Evolutionary conservation across 2,329 filamentous ascomycete genomes (phyloP).

Genomic region (Hypoxylon sp.): DNA sequence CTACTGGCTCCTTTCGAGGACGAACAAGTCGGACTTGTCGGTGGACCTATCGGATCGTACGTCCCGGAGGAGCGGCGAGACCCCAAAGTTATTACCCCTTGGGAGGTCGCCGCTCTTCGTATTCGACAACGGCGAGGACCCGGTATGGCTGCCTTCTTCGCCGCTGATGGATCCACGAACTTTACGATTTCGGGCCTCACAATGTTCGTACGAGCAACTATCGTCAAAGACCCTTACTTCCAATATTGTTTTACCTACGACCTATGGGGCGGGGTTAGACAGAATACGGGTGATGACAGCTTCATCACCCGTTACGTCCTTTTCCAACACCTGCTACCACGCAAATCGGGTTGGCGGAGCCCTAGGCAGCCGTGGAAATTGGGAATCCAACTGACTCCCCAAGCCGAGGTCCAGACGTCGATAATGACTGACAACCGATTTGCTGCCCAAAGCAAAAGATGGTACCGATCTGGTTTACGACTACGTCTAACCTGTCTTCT

Average conservation of each 20-base stretch:
- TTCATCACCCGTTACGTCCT: slow-evolving; percentile 50
- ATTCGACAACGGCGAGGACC: slow-evolving; percentile 42
- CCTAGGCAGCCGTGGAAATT: no score
- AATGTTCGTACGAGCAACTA: slow-evolving; percentile 47
- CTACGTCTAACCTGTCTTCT: slow-evolving; percentile 41
- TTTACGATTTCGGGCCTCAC: slow-evolving; percentile 50
- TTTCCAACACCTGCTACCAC: slow-evolving; percentile 37
- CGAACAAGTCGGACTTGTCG: slow-evolving; percentile 43
- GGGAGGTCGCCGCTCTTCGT: slow-evolving; percentile 50
- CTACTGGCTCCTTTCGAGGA: slow-evolving; percentile 50
- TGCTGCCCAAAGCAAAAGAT: slow-evolving; percentile 46
- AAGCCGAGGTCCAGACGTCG: slow-evolving; percentile 45
- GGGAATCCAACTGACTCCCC: slow-evolving; percentile 46
- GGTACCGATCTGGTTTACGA: slow-evolving; percentile 45
- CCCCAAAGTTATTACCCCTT: slow-evolving; percentile 43
- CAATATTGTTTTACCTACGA: slow-evolving; percentile 44
- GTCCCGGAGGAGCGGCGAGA: slow-evolving; percentile 42
- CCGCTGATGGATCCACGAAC: slow-evolving; percentile 46
- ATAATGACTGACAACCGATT: slow-evolving; percentile 41
- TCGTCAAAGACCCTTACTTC: slow-evolving; percentile 46
- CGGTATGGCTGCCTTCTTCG: slow-evolving; percentile 42
- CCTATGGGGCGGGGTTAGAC: slow-evolving; percentile 39
- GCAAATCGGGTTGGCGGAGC: no score
- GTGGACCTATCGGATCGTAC: slow-evolving; percentile 46
- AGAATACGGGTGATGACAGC: slow-evolving; percentile 48